Base-by-base conservation (phyloP, 2,329 filamentous ascomycete genomes). In the Aureobasidium sp. region DNA sequence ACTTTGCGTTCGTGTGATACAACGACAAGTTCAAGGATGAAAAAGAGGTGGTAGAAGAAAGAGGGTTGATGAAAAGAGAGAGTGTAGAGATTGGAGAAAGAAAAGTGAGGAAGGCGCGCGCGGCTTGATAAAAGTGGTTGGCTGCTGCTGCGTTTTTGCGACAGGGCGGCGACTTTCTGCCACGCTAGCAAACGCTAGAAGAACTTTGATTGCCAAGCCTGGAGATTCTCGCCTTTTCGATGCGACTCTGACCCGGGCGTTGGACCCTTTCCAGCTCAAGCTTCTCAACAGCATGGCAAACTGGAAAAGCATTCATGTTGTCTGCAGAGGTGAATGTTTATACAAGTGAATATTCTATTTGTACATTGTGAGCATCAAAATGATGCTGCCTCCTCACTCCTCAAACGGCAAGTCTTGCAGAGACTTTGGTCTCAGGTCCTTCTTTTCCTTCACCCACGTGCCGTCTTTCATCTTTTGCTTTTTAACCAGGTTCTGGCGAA, bases 111-210 rank as follows among this genome's bases (percentile, higher is more conserved):
- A 44, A 53, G 39, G 44, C 46, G 57, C 46, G 55, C 37, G 27
- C 53, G 51, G 39, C 43, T 44, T 59, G 55, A 59, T 59, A 59
- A 59, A 59, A 59, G 29, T 48, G 20, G 36, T 41, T 60, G 44
- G 44, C 44, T 59, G 39, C 44, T 59, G 39, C 36, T 59, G 39
- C 41, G 27, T 47, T 59, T 59, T 48, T 50, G 56, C 56, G 56
- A 59, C 44, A 50, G 56, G 56, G 56, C 46, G 56, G 56, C 56
- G 34, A 59, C 29, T 57, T 57, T 46, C 53, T 57, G 39, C 53
- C 41, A 27, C 53, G 53, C 53, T 57, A 57, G 29, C 53, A 34
- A 57, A 57, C 53, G 55, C 55, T 48, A 48, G 55, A 48, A 59
- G 55, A 59, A 59, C 55, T 59, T 48, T 59, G 55, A 48, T 27